These are phyloP conservation scores for Amoebophrya sp. DNA, from an alignment of 169 alveolate genomes.

Conservation along the genomic window DNA sequence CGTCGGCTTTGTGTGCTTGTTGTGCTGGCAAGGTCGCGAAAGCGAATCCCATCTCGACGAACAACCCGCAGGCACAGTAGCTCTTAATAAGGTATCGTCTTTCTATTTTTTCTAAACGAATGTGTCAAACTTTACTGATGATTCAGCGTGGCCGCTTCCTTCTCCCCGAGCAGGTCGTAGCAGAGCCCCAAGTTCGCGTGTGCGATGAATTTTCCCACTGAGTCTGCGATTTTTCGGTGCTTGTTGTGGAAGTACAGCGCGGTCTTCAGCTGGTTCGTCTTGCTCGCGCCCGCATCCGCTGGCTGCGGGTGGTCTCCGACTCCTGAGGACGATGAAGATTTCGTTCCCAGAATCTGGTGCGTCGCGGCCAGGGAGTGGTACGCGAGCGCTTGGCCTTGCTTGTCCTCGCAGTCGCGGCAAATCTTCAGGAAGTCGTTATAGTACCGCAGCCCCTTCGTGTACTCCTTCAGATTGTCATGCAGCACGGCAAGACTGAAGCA, in stretches of 20 bases:
- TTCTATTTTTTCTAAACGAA: no score
- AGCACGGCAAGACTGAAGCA: neutral
- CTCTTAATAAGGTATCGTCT: no score
- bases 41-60: no score
- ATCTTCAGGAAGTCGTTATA: neutral
- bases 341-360: neutral
- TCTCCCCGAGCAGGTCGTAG: neutral
- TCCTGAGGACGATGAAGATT: no score
- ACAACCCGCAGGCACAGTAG: no score
- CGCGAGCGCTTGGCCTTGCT: neutral
- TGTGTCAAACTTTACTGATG: no score
- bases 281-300: no score
- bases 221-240: neutral
- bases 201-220: neutral
- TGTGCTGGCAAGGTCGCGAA: no score
- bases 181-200: slow-evolving; percentile 1
- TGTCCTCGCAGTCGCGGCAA: slow-evolving; percentile 17
- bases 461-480: slow-evolving; percentile 13
- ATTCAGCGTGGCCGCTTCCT: neutral
- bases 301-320: no score
- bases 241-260: slow-evolving; percentile 3
- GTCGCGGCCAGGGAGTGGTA: neutral
- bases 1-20: no score
- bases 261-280: neutral
- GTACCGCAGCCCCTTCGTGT: neutral